Percentiles rank a stretch among this genome's conserved stretches.
phyloP scores from a whole-genome alignment of 2,329 filamentous ascomycete species.

The Ascosphaera acerosa region DNA sequence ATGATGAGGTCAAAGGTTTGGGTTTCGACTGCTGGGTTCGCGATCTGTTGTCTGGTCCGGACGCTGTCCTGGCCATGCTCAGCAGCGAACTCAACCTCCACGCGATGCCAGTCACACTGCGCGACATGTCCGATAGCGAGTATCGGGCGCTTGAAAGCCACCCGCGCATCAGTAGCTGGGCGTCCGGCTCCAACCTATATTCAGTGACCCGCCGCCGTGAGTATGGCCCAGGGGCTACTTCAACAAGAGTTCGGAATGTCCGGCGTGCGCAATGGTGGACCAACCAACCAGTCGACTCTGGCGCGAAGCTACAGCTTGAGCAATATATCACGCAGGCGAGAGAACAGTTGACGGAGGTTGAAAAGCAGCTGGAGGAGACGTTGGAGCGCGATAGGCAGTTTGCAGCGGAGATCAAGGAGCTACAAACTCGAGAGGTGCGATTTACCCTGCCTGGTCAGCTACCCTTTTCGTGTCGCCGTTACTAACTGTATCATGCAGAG shows the following conservation, averaged over 20 bases:
- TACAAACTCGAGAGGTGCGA: too few species aligned
- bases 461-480: too few species aligned
- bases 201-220: slow-evolving; percentile 46
- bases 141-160: slow-evolving; percentile 37
- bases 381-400: too few species aligned
- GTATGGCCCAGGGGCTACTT: slow-evolving; percentile 50
- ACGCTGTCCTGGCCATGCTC: slow-evolving; percentile 65
- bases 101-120: slow-evolving; percentile 36
- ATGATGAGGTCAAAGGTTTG: slow-evolving; percentile 27
- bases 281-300: slow-evolving; percentile 42
- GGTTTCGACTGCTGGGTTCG: slow-evolving; percentile 62
- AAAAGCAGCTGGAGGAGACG: slow-evolving; percentile 11
- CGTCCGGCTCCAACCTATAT: slow-evolving; percentile 39
- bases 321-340: slow-evolving; percentile 22
- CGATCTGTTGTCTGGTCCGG: slow-evolving; percentile 57
- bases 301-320: slow-evolving; percentile 32
- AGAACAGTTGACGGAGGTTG: slow-evolving; percentile 15
- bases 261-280: slow-evolving; percentile 44
- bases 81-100: slow-evolving; percentile 49
- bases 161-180: slow-evolving; percentile 40
- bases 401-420: too few species aligned
- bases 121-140: slow-evolving; percentile 38
- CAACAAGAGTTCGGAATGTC: slow-evolving; percentile 39
- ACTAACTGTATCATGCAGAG: slow-evolving; percentile 8
- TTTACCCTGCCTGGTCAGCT: too few species aligned